Conservation (phyloP, 2,329 filamentous ascomycete species). For the Aspergillus nomiae region DNA sequence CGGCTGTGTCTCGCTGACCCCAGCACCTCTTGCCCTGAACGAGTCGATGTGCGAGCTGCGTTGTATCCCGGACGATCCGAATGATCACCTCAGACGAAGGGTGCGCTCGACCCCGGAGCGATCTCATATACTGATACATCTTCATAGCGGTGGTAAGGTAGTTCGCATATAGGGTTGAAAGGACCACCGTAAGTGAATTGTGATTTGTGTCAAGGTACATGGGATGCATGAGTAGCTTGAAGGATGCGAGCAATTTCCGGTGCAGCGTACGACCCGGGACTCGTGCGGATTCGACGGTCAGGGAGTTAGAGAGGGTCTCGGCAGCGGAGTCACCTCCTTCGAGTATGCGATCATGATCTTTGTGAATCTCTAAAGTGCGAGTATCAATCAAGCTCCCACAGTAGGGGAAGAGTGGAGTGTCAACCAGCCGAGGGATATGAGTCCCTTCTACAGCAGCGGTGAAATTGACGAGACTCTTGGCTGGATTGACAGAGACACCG, state of each 20-base stretch:
- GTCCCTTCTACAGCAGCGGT: slow-evolving; percentile 59
- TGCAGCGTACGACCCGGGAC: slow-evolving; percentile 76
- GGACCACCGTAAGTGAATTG: slow-evolving; percentile 70
- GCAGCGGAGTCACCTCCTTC: slow-evolving; percentile 54
- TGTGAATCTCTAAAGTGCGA: slow-evolving; percentile 71
- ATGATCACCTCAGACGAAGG: slow-evolving; percentile 64
- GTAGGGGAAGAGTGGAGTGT: slow-evolving; percentile 70
- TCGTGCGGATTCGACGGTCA: slow-evolving; percentile 77
- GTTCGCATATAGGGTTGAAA: slow-evolving; percentile 72
- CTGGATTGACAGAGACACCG: slow-evolving; percentile 73
- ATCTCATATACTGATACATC: slow-evolving; percentile 62
- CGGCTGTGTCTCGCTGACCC: slow-evolving; percentile 6
- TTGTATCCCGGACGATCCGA: slow-evolving; percentile 65
- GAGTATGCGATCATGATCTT: slow-evolving; percentile 59
- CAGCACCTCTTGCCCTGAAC: slow-evolving; percentile 57
- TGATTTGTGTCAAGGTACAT: slow-evolving; percentile 60
- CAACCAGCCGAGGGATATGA: slow-evolving; percentile 54
- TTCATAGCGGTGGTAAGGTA: slow-evolving; percentile 80
- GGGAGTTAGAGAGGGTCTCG: slow-evolving; percentile 63
- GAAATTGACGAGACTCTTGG: slow-evolving; percentile 87
- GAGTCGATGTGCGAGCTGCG: slow-evolving; percentile 65
- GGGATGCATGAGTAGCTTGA: slow-evolving; percentile 79
- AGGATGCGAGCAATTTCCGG: slow-evolving; percentile 71
- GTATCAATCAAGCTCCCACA: slow-evolving; percentile 81
- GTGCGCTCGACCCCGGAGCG: slow-evolving; percentile 56